Percentiles rank a stretch among this genome's conserved stretches.
Evolutionary conservation across 2,329 filamentous ascomycete genomes (phyloP).

Genomic region (Cladosporium sp.): DNA sequence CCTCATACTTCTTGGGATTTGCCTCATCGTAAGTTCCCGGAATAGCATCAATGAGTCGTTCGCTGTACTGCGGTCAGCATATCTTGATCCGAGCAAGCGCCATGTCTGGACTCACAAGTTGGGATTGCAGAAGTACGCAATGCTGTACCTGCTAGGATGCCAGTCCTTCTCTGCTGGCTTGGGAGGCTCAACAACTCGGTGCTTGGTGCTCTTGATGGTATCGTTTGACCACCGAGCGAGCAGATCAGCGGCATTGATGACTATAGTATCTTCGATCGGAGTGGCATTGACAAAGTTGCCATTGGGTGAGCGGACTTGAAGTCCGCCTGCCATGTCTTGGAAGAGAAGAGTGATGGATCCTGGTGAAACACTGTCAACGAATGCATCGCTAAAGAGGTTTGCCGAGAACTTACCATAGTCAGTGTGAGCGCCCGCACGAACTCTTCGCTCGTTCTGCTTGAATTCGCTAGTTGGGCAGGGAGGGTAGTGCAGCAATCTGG

Average conservation of each 20-base stretch:
- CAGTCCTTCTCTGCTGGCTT: slow-evolving; percentile 40
- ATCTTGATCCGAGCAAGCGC: background rate
- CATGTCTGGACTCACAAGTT: slow-evolving; percentile 48
- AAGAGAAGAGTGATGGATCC: slow-evolving; percentile 46
- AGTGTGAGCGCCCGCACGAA: slow-evolving; percentile 71
- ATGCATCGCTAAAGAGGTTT: too few relatives aligned
- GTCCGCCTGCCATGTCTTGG: slow-evolving; percentile 50
- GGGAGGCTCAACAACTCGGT: slow-evolving; percentile 82
- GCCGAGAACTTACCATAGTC: slow-evolving; percentile 44
- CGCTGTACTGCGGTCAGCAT: slow-evolving; percentile 23
- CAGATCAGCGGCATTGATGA: slow-evolving; percentile 82
- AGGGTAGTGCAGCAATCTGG: slow-evolving; percentile 46
- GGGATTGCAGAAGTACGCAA: slow-evolving; percentile 91
- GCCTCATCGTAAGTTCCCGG: slow-evolving; percentile 68
- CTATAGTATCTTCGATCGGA: slow-evolving; percentile 72
- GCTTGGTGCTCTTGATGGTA: slow-evolving; percentile 80
- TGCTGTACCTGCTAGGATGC: slow-evolving; percentile 75
- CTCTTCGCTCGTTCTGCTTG: slow-evolving; percentile 44
- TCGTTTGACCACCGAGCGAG: slow-evolving; percentile 85
- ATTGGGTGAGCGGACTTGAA: slow-evolving; percentile 62
- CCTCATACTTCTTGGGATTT: slow-evolving; percentile 70
- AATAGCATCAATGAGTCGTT: slow-evolving; percentile 71
- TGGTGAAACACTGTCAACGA: background rate
- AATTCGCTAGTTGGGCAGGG: slow-evolving; percentile 56
- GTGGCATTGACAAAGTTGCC: slow-evolving; percentile 73